Evolutionary conservation across 805 yeast genomes (phyloP).

Genomic region (Candida vaughaniae): DNA sequence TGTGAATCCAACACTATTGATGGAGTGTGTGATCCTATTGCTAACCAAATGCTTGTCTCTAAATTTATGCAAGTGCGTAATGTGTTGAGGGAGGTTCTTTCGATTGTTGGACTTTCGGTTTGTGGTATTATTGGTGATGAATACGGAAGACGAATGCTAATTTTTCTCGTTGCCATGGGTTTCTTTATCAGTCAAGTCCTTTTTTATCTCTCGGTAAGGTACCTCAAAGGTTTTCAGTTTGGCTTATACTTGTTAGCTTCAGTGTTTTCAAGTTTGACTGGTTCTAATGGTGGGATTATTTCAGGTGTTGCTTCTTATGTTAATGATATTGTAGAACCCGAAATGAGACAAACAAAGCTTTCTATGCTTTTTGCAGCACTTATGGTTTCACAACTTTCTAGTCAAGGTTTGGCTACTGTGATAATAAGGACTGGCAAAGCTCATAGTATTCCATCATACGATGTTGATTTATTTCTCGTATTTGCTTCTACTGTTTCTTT

Average conservation of each 20-base stretch:
- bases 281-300: constrained; percentile 56
- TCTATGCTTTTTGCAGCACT: constrained; percentile 57
- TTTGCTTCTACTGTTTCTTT: background rate
- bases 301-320: constrained; percentile 66
- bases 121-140: constrained; percentile 37
- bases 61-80: constrained; percentile 42
- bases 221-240: too few relatives aligned
- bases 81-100: constrained; percentile 42
- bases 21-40: constrained; percentile 26
- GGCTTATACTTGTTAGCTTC: too few relatives aligned
- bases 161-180: background rate
- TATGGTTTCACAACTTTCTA: constrained; percentile 15
- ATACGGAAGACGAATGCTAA: constrained; percentile 28
- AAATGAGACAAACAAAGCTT: constrained; percentile 46
- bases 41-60: constrained; percentile 40
- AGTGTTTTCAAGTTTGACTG: constrained; percentile 52
- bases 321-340: constrained; percentile 69
- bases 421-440: constrained; percentile 2
- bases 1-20: constrained; percentile 8
- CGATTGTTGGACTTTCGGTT: constrained; percentile 56
- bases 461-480: background rate
- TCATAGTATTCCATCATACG: background rate
- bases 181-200: too few relatives aligned
- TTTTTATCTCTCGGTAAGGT: too few relatives aligned
- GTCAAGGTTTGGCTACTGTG: constrained; percentile 2